These are phyloP conservation scores for Nicotiana knightiana DNA, from an alignment of 257 asterid genomes.

Conservation along the genomic window DNA sequence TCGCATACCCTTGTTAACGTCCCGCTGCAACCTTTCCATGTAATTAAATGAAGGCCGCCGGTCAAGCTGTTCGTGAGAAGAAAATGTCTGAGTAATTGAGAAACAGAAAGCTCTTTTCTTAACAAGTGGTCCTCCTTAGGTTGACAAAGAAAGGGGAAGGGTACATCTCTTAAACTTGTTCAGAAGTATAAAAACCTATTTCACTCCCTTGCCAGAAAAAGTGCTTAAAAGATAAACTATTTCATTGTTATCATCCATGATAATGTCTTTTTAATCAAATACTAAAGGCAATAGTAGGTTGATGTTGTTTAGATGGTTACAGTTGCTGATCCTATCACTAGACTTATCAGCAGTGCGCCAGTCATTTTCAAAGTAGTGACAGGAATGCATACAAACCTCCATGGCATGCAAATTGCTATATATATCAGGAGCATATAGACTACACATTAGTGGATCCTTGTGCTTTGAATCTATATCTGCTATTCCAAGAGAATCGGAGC, in stretches of 20 bases:
- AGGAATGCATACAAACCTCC: constrained; percentile 52
- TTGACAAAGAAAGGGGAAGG: background rate
- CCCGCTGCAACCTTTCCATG: constrained; percentile 81
- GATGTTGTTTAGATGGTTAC: background rate
- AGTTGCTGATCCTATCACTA: background rate
- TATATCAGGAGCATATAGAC: constrained; percentile 83
- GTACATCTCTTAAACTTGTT: background rate
- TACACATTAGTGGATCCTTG: constrained; percentile 86
- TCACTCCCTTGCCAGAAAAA: background rate
- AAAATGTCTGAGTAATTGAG: constrained; percentile 9
- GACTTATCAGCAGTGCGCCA: background rate
- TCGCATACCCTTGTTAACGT: constrained; percentile 74
- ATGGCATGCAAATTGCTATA: constrained; percentile 49
- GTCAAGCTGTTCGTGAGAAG: constrained; percentile 49
- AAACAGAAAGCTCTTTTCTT: background rate
- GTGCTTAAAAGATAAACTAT: background rate
- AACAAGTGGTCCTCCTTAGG: background rate
- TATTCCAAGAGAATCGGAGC: constrained; percentile 40
- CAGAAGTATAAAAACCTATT: background rate
- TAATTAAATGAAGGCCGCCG: constrained; percentile 61
- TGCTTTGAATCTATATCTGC: constrained; percentile 64
- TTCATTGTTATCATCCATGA: background rate
- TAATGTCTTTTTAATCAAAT: background rate
- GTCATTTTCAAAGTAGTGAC: background rate
- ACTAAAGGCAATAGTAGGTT: background rate